Evolutionary conservation across 495 filamentous ascomycete species (phyloP).

Genomic region (Pseudomonodictys pantanalensis): DNA sequence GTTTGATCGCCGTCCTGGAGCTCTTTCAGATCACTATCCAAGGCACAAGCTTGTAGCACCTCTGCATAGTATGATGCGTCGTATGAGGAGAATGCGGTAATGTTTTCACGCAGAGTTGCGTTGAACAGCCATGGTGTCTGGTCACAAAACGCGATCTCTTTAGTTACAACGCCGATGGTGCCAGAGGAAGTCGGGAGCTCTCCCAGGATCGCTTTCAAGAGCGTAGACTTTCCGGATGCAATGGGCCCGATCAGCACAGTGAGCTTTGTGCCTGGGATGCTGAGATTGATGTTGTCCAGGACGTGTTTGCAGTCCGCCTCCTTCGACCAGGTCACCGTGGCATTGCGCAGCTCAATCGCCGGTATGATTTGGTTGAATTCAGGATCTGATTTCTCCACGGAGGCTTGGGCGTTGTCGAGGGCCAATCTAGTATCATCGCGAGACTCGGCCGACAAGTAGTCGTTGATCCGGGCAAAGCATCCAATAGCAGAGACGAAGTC

Average conservation of each 20-base stretch:
- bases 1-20: slow-evolving; percentile 27
- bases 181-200: slow-evolving; percentile 12
- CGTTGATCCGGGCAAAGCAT: background rate
- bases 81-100: slow-evolving; percentile 30
- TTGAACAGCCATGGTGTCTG: slow-evolving; percentile 34
- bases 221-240: slow-evolving; percentile 24
- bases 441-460: background rate
- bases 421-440: background rate
- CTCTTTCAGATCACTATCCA: slow-evolving; percentile 13
- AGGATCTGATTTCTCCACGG: background rate
- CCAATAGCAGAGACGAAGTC: background rate
- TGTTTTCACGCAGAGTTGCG: slow-evolving; percentile 25
- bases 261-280: slow-evolving; percentile 1
- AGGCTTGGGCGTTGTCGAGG: background rate
- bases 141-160: slow-evolving; percentile 22
- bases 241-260: slow-evolving; percentile 26
- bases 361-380: background rate
- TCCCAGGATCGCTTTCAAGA: slow-evolving; percentile 24
- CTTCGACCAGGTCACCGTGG: slow-evolving; percentile 12
- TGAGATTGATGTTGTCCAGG: slow-evolving; percentile 9
- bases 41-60: slow-evolving; percentile 23
- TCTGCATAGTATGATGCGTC: slow-evolving; percentile 15
- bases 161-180: background rate
- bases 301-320: background rate
- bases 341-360: background rate